These are phyloP conservation scores for Rhodocollybia butyracea DNA, from an alignment of 768 basidiomycete genomes.

Conservation along the genomic window DNA sequence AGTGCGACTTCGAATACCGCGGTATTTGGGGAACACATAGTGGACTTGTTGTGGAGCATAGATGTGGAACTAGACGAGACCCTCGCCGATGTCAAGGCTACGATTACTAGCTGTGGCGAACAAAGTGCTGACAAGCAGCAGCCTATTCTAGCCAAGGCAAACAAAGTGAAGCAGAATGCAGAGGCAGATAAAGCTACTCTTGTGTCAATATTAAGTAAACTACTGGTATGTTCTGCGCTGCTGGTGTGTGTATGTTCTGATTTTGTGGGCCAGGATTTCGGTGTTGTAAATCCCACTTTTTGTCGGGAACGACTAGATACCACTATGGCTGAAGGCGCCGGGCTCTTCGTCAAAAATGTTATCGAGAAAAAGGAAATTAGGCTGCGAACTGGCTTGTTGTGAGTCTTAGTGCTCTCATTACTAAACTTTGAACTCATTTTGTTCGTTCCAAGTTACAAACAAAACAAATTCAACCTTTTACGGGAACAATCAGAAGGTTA, in stretches of 20 bases:
- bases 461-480: slow-evolving; percentile 96
- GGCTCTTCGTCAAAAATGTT: slow-evolving; percentile 57
- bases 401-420: slow-evolving; percentile 28
- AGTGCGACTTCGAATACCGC: slow-evolving; percentile 41
- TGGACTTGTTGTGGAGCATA: slow-evolving; percentile 81
- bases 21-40: slow-evolving; percentile 63
- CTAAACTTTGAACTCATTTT: not conserved
- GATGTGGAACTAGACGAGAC: slow-evolving; percentile 77
- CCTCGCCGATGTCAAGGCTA: slow-evolving; percentile 48
- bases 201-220: slow-evolving; percentile 51
- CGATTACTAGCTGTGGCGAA: slow-evolving; percentile 34
- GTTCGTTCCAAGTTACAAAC: slow-evolving; percentile 74
- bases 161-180: slow-evolving; percentile 46
- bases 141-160: slow-evolving; percentile 30
- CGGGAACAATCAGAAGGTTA: slow-evolving; percentile 98
- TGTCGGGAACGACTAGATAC: slow-evolving; percentile 78
- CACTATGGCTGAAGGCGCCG: slow-evolving; percentile 55
- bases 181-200: slow-evolving; percentile 66
- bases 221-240: slow-evolving; percentile 63
- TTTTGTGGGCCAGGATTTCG: slow-evolving; percentile 39
- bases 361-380: slow-evolving; percentile 81
- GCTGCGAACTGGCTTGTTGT: slow-evolving; percentile 80
- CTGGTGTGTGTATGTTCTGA: too few species aligned
- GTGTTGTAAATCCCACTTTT: slow-evolving; percentile 54
- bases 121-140: slow-evolving; percentile 24